A percentile compares a stretch with the other conserved stretches of the same genome.
Evolutionary conservation across 2,329 filamentous ascomycete genomes (phyloP).

Genomic region (Trichoderma atrobrunneum): DNA sequence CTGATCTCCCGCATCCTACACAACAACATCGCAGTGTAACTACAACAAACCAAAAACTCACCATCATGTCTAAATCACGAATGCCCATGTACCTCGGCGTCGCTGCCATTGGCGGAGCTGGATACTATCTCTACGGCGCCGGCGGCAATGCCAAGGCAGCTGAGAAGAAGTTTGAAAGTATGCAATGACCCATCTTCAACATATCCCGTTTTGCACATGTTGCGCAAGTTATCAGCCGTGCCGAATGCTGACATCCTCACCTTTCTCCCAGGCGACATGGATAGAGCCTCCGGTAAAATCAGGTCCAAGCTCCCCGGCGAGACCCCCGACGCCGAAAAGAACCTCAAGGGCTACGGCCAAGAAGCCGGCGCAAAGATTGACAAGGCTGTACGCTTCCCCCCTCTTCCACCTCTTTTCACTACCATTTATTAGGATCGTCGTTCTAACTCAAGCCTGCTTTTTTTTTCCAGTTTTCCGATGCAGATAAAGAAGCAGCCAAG

Average conservation of each 20-base stretch:
- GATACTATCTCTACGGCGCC: conserved; percentile 88
- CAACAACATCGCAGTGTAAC: not conserved
- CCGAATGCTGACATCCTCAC: too few species aligned
- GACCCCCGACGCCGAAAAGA: conserved; percentile 61
- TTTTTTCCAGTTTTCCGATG: conserved; percentile 45
- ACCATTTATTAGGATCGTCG: not conserved
- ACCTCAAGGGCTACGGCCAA: conserved; percentile 48
- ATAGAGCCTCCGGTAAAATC: conserved; percentile 63
- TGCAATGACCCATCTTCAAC: conserved; percentile 27
- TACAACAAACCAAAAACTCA: not conserved
- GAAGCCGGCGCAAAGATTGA: conserved; percentile 65
- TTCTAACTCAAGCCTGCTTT: too few species aligned
- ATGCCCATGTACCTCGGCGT: conserved; percentile 55
- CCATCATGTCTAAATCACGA: conserved; percentile 45
- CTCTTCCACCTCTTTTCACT: not conserved
- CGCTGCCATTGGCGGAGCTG: conserved; percentile 64
- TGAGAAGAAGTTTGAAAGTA: conserved; percentile 85
- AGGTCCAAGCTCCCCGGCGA: conserved; percentile 59
- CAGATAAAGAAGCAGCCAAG: conserved; percentile 59
- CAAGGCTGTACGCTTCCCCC: conserved; percentile 55
- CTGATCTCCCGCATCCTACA: not conserved
- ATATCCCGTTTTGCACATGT: not conserved
- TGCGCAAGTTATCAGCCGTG: too few species aligned
- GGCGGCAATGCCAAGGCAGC: conserved; percentile 79
- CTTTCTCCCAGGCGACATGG: conserved; percentile 64